A percentile compares a stretch with the other conserved stretches of the same genome.
Evolutionary conservation across 202 grass and related monocot species (phyloP).

Genomic region (Alloteropsis angusta): DNA sequence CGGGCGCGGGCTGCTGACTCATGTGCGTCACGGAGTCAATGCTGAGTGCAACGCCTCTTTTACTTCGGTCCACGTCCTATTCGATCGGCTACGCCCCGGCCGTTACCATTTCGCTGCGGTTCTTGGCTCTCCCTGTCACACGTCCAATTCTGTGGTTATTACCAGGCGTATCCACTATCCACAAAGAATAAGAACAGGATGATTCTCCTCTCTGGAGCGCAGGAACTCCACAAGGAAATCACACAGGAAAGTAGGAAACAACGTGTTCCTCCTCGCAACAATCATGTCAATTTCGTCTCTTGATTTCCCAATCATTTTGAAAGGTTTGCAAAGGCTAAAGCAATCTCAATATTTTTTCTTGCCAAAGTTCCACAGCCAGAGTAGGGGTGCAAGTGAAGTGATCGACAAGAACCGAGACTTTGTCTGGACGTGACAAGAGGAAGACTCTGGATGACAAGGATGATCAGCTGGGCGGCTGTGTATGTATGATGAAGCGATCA

Average conservation of each 20-base stretch:
- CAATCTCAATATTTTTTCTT: too few species aligned
- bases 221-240: neutral
- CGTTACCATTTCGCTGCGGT: neutral
- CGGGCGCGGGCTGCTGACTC: neutral
- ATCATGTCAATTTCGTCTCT: neutral
- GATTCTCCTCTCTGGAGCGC: too few species aligned
- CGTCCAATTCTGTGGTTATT: neutral
- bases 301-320: too few species aligned
- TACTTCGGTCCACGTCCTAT: neutral
- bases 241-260: too few species aligned
- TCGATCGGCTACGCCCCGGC: neutral
- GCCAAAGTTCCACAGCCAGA: neutral
- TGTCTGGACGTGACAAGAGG: neutral
- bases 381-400: too few species aligned
- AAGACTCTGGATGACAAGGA: neutral
- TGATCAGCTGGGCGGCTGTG: neutral
- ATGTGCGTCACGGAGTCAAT: constrained; percentile 13
- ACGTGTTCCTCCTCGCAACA: neutral
- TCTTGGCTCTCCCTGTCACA: neutral
- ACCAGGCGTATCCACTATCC: too few species aligned
- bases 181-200: too few species aligned
- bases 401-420: neutral
- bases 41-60: neutral
- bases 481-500: neutral
- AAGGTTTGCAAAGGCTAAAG: too few species aligned